Conservation (phyloP, 2,329 filamentous ascomycete genomes). For the Paracoccidioides lutzii region DNA sequence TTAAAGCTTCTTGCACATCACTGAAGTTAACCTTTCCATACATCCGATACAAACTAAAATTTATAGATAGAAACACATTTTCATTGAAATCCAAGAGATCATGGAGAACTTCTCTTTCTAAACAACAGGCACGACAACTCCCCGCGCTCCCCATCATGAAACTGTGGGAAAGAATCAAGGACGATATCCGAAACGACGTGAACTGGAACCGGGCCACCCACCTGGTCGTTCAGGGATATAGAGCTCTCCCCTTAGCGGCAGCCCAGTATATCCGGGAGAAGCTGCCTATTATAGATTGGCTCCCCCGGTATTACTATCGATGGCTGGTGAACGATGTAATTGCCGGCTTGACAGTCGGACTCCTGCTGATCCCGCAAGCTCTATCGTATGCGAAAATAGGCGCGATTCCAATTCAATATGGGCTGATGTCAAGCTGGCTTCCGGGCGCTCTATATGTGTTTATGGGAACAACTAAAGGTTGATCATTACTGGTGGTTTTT, state of each 20-base stretch:
- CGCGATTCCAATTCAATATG: slow-evolving; percentile 47
- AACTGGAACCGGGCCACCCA: slow-evolving; percentile 13
- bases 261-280: slow-evolving; percentile 47
- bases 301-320: slow-evolving; percentile 47
- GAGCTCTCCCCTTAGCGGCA: slow-evolving; percentile 39
- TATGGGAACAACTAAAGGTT: slow-evolving; percentile 50
- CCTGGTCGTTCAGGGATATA: slow-evolving; percentile 17
- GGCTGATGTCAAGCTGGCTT: slow-evolving; percentile 47
- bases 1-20: too few species aligned
- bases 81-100: too few species aligned
- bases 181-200: slow-evolving; percentile 12
- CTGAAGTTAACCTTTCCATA: too few species aligned
- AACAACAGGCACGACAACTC: too few species aligned
- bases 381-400: slow-evolving; percentile 50
- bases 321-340: slow-evolving; percentile 52
- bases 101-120: too few species aligned
- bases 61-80: too few species aligned
- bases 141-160: slow-evolving; percentile 9
- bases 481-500: not conserved
- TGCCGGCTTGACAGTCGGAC: slow-evolving; percentile 47
- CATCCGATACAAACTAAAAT: too few species aligned
- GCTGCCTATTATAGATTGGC: slow-evolving; percentile 49
- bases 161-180: slow-evolving; percentile 9
- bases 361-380: slow-evolving; percentile 49
- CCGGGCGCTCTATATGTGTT: slow-evolving; percentile 45